Evolutionary conservation across 306 rosid genomes (phyloP).

Genomic region (Glycine soja): DNA sequence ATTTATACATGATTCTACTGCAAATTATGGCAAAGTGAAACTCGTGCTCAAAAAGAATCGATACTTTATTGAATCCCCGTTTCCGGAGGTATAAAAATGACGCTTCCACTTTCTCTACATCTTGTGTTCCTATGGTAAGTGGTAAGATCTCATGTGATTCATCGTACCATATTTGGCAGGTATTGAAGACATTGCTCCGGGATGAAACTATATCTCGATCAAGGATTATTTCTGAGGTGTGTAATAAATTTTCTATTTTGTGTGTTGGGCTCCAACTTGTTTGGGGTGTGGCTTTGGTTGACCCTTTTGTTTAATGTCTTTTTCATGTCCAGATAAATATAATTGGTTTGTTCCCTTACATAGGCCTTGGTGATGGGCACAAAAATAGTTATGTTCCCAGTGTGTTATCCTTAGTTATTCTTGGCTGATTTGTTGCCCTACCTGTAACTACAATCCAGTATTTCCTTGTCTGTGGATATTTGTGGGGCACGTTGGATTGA

Average conservation of each 20-base stretch:
- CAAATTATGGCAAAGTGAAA: constrained; percentile 97
- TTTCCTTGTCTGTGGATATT: constrained; percentile 21
- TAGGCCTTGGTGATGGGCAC: not conserved
- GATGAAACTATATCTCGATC: constrained; percentile 76
- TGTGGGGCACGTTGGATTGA: constrained; percentile 23
- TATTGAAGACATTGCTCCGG: constrained; percentile 85
- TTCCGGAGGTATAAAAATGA: constrained; percentile 69
- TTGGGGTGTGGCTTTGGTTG: constrained; percentile 20
- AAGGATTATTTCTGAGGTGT: constrained; percentile 82
- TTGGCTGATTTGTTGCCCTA: constrained; percentile 9
- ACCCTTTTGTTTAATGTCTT: not conserved
- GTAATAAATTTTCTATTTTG: constrained; percentile 22
- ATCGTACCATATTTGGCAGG: constrained; percentile 60
- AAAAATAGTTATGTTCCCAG: too few species aligned
- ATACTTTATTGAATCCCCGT: constrained; percentile 90
- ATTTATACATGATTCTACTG: constrained; percentile 83
- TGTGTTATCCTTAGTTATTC: too few species aligned
- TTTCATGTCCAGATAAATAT: not conserved
- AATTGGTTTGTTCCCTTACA: not conserved
- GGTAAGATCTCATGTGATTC: constrained; percentile 30
- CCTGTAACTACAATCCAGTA: constrained; percentile 21
- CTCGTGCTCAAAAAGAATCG: constrained; percentile 94
- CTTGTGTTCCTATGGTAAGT: constrained; percentile 8
- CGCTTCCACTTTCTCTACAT: not conserved
- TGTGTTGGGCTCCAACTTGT: not conserved